These are phyloP conservation scores for Brettanomyces sp. DNA, from an alignment of 805 yeast species.

Conservation along the genomic window DNA sequence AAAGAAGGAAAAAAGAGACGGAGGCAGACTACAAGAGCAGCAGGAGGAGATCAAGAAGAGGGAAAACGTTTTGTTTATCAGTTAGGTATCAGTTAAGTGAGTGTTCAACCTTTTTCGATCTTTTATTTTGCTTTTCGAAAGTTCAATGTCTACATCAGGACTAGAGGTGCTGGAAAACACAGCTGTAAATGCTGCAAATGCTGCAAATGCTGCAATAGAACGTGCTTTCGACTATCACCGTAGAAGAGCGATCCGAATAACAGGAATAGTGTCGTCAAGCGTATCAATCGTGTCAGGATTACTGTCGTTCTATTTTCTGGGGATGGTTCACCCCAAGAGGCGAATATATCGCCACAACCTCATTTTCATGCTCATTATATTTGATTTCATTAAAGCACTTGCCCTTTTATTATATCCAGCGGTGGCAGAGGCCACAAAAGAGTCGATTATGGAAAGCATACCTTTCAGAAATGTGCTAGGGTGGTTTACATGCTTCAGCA, in stretches of 20 bases:
- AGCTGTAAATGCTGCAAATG: too few relatives aligned
- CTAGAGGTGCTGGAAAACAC: too few relatives aligned
- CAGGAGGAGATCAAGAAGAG: too few relatives aligned
- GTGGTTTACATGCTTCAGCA: slow-evolving; percentile 69
- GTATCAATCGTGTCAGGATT: slow-evolving; percentile 46
- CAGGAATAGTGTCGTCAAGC: slow-evolving; percentile 41
- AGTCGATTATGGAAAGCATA: slow-evolving; percentile 5
- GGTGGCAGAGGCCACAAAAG: slow-evolving; percentile 5
- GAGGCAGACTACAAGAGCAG: too few relatives aligned
- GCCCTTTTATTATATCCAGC: slow-evolving; percentile 59
- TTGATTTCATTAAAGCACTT: slow-evolving; percentile 68
- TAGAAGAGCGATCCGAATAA: slow-evolving; percentile 23
- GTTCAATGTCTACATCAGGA: too few relatives aligned
- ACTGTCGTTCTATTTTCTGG: slow-evolving; percentile 47
- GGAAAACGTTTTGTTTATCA: too few relatives aligned
- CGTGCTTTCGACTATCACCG: slow-evolving; percentile 1
- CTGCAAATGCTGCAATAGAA: too few relatives aligned
- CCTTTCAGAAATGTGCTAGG: slow-evolving; percentile 61
- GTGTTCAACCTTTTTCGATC: too few relatives aligned
- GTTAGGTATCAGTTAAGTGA: too few relatives aligned
- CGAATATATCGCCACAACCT: slow-evolving; percentile 62
- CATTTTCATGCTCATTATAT: slow-evolving; percentile 55
- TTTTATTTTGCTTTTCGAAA: too few relatives aligned
- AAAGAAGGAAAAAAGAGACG: too few relatives aligned
- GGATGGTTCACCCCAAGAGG: slow-evolving; percentile 55